These are phyloP conservation scores for Pseudocohnilembus persalinus DNA, from an alignment of 169 alveolate species.

Conservation along the genomic window DNA sequence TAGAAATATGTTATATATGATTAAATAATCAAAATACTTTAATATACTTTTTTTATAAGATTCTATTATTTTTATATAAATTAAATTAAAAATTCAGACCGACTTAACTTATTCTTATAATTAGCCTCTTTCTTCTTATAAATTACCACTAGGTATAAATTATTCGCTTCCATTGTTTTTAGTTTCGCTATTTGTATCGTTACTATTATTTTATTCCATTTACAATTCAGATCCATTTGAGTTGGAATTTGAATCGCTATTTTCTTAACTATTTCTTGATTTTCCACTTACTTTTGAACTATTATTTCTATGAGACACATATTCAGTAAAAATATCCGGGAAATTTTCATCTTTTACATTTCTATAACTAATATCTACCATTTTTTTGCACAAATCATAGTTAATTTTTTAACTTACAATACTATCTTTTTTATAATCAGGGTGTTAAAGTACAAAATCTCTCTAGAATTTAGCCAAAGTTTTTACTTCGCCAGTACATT, in stretches of 20 bases:
- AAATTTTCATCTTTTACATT: slow-evolving; percentile 9
- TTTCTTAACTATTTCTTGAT: neutral
- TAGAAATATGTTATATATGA: too few relatives aligned
- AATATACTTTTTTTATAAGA: too few relatives aligned
- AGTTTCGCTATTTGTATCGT: too few relatives aligned
- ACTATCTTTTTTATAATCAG: slow-evolving; percentile 86
- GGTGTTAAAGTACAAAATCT: slow-evolving; percentile 83
- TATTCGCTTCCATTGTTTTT: too few relatives aligned
- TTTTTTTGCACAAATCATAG: slow-evolving; percentile 67
- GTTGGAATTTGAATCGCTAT: neutral
- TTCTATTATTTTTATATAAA: too few relatives aligned
- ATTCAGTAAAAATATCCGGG: neutral
- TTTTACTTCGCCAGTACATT: slow-evolving; percentile 84
- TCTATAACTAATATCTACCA: slow-evolving; percentile 16
- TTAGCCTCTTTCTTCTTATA: too few relatives aligned
- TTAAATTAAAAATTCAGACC: too few relatives aligned
- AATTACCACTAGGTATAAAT: too few relatives aligned
- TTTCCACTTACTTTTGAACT: neutral
- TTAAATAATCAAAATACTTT: too few relatives aligned
- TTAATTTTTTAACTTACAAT: slow-evolving; percentile 74
- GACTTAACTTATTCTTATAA: too few relatives aligned
- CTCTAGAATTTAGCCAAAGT: slow-evolving; percentile 91
- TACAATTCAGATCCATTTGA: too few relatives aligned
- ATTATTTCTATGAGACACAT: neutral
- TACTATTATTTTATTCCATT: too few relatives aligned